These are phyloP conservation scores for Isatis tinctoria DNA, from an alignment of 345 rosid genomes.

Conservation along the genomic window DNA sequence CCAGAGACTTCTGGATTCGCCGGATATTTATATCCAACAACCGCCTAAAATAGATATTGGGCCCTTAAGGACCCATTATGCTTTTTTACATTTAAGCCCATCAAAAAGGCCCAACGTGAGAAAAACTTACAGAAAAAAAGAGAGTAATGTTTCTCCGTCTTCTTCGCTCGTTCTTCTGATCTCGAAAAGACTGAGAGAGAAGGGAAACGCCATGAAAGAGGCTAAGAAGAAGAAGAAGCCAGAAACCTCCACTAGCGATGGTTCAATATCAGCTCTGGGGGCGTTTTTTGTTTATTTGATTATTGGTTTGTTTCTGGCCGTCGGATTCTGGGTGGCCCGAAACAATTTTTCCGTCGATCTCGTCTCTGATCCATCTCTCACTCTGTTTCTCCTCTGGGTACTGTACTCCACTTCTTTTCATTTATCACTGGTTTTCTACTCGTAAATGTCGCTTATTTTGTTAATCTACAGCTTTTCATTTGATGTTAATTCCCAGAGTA, in stretches of 20 bases:
- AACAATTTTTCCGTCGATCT: conserved; percentile 44
- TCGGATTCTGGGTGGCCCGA: conserved; percentile 47
- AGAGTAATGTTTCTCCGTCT: background rate
- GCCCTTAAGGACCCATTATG: conserved; percentile 4
- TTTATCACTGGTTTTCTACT: background rate
- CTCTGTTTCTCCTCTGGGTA: conserved; percentile 68
- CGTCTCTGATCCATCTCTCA: conserved; percentile 51
- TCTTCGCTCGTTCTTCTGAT: background rate
- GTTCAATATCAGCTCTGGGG: conserved; percentile 27
- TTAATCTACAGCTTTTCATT: background rate
- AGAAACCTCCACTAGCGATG: background rate
- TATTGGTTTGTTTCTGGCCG: conserved; percentile 41
- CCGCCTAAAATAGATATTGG: background rate
- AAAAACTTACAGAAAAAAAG: no score
- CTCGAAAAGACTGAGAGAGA: background rate
- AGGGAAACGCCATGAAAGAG: conserved; percentile 11
- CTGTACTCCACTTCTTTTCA: background rate
- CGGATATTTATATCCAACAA: conserved; percentile 2
- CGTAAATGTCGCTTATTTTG: background rate
- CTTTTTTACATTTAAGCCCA: background rate
- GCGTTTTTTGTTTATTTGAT: conserved; percentile 38
- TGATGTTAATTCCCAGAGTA: conserved; percentile 29
- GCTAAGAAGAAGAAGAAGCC: conserved; percentile 17
- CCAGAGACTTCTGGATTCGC: conserved; percentile 30
- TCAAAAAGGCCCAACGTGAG: background rate